Percentiles rank a stretch among this genome's conserved stretches.
Conservation (phyloP, 352 stramenopile species). For the Phytophthora ohioensis region DNA sequence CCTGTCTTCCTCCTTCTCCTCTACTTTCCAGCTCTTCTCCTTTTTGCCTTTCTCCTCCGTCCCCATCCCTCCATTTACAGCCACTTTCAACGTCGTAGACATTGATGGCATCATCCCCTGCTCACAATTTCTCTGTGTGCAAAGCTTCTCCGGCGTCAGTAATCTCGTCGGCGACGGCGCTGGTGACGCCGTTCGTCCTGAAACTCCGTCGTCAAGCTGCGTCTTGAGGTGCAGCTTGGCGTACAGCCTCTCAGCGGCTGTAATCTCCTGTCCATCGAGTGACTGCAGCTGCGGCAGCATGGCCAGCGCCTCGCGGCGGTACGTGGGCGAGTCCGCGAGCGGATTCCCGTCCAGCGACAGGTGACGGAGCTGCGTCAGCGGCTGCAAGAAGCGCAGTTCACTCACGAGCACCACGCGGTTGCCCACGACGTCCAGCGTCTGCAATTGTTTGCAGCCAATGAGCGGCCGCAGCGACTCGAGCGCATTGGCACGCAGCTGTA, state of each 20-base stretch:
- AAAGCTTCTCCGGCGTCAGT: conserved; percentile 35
- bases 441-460: conserved; percentile 33
- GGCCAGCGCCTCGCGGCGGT: conserved; percentile 59
- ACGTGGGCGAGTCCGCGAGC: conserved; percentile 46
- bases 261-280: conserved; percentile 58
- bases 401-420: conserved; percentile 66
- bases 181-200: not conserved
- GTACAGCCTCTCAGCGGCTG: conserved; percentile 60
- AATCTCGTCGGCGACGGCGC: conserved; percentile 18
- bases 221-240: conserved; percentile 59
- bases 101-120: not conserved
- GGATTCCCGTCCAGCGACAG: conserved; percentile 69
- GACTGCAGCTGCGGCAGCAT: conserved; percentile 64
- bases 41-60: conserved; percentile 1
- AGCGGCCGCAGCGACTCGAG: conserved; percentile 64
- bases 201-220: conserved; percentile 1
- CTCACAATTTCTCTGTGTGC: conserved; percentile 7
- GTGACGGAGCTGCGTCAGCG: conserved; percentile 49
- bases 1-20: conserved; percentile 7
- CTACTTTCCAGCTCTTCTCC: not conserved
- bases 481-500: conserved; percentile 63
- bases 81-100: not conserved
- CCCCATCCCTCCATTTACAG: not conserved
- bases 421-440: conserved; percentile 48
- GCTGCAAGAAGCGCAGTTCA: conserved; percentile 63